phyloP scores from a whole-genome alignment of 441 rosid genomes.

The Macaranga tanarius region DNA sequence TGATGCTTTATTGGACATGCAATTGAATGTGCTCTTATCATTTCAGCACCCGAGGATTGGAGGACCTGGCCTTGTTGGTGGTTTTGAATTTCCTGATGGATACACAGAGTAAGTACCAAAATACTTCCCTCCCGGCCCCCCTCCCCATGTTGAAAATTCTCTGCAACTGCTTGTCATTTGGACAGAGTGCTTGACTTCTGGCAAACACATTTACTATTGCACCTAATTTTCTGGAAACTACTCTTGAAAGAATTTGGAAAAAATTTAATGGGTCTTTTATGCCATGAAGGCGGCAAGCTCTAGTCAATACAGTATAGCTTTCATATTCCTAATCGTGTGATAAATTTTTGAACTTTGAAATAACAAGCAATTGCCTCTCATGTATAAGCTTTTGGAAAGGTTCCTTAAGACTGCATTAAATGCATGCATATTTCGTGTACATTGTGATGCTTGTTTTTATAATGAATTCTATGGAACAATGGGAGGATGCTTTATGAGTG shows the following conservation, averaged over 20 bases:
- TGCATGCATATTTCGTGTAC: background rate
- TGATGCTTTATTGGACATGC: slow-evolving; percentile 3
- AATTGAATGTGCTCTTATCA: slow-evolving; percentile 5
- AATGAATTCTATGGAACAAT: background rate
- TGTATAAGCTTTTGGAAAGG: background rate
- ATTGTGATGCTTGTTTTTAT: no score
- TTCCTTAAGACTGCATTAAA: background rate
- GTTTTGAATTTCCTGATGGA: slow-evolving; percentile 69
- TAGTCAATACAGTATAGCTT: background rate
- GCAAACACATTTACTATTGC: background rate
- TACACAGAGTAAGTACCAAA: slow-evolving; percentile 67
- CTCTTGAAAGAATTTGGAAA: no score
- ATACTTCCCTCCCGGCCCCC: no score
- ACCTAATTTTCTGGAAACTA: no score
- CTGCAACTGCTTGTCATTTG: background rate
- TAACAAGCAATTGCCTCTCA: no score
- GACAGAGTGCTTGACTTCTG: background rate
- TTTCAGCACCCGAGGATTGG: slow-evolving; percentile 85
- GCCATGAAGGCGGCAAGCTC: no score
- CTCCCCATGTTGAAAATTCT: background rate
- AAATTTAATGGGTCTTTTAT: background rate
- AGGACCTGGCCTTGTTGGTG: slow-evolving; percentile 90
- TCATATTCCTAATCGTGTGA: background rate
- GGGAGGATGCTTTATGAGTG: no score
- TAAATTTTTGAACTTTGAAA: background rate